These are phyloP conservation scores for Suillus ampliporus DNA, from an alignment of 768 basidiomycete species.

Conservation along the genomic window DNA sequence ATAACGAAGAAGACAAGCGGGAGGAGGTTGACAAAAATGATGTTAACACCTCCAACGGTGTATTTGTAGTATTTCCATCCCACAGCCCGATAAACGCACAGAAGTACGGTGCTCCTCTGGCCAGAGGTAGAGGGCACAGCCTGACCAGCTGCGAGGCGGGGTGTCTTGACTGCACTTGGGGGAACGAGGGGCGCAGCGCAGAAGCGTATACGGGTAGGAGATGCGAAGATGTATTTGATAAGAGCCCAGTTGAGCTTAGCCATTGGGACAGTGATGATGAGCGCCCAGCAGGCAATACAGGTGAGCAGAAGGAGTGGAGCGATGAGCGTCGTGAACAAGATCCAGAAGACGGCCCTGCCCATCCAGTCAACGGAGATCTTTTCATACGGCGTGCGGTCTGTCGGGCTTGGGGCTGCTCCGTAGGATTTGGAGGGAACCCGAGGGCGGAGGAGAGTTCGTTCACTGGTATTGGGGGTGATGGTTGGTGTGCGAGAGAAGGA, in stretches of 20 bases:
- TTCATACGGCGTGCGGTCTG: constrained; percentile 25
- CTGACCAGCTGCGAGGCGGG: constrained; percentile 85
- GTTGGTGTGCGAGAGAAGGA: constrained; percentile 51
- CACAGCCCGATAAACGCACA: constrained; percentile 92
- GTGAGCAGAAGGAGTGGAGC: constrained; percentile 89
- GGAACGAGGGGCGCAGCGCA: constrained; percentile 78
- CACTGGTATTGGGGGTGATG: constrained; percentile 54
- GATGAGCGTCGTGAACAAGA: constrained; percentile 74
- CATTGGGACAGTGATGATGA: constrained; percentile 97
- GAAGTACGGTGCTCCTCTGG: constrained; percentile 83
- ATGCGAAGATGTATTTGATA: constrained; percentile 76
- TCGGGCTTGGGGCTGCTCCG: constrained; percentile 55
- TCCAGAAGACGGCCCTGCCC: constrained; percentile 84
- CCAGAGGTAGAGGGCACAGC: constrained; percentile 75
- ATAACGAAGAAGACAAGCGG: constrained; percentile 96
- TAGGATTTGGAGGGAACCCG: constrained; percentile 59
- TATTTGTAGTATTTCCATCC: constrained; percentile 98
- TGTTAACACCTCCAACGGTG: constrained; percentile 97
- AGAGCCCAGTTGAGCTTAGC: constrained; percentile 97
- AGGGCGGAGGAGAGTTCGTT: constrained; percentile 43
- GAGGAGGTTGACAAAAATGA: constrained; percentile 94
- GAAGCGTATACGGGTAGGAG: constrained; percentile 89
- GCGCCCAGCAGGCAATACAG: constrained; percentile 92
- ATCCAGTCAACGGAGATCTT: constrained; percentile 52
- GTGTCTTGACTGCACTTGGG: constrained; percentile 57